Conservation (phyloP, 305 asterid genomes). For the Withania somnifera region DNA sequence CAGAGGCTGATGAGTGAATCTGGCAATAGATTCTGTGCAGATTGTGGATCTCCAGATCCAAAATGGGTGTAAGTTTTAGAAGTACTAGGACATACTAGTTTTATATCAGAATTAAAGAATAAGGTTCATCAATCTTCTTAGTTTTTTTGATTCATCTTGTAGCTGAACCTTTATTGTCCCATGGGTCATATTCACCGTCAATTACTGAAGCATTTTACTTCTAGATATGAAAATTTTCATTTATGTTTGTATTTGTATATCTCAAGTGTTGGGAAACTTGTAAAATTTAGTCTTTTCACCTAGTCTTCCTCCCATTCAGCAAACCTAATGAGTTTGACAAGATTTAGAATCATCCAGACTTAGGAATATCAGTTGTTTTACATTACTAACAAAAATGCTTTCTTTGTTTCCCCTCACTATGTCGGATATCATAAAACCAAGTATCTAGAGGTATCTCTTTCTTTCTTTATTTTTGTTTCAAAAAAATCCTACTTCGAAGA, state of each 20-base stretch:
- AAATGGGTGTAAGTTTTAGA: constrained; percentile 84
- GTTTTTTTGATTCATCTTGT: background rate
- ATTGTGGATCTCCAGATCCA: constrained; percentile 92
- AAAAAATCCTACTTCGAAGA: background rate
- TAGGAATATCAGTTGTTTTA: background rate
- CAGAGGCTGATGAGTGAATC: constrained; percentile 55
- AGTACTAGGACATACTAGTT: background rate
- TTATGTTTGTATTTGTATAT: background rate
- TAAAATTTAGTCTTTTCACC: background rate
- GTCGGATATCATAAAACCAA: background rate
- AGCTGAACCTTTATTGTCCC: background rate
- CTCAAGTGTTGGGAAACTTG: background rate
- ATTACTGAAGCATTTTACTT: background rate
- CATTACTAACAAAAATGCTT: background rate
- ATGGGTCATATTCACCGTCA: background rate
- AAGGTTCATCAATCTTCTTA: background rate
- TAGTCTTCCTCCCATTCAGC: background rate
- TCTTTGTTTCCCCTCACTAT: background rate
- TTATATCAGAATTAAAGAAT: background rate
- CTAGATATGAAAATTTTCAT: background rate
- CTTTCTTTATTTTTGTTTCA: background rate
- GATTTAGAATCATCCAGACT: background rate
- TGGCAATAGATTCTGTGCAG: constrained; percentile 74
- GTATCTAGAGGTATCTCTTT: background rate
- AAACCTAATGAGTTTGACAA: background rate